phyloP scores from a whole-genome alignment of 768 basidiomycete genomes.

The Aureoboletus auriporus region DNA sequence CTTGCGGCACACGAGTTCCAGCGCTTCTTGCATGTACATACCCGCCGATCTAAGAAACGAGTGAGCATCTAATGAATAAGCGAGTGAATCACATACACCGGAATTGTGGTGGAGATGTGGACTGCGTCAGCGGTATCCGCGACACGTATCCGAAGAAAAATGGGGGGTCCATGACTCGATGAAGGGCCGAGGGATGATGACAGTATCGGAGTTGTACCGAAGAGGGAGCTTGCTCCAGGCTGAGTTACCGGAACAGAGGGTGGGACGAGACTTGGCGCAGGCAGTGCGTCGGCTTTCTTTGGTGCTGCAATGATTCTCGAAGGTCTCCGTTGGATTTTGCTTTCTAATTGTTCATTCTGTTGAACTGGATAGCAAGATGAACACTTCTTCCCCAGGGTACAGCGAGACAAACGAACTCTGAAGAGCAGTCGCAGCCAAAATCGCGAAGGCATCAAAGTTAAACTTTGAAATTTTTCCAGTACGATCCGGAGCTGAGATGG shows the following conservation, averaged over 20 bases:
- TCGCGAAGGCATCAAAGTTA: conserved; percentile 84
- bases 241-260: conserved; percentile 28
- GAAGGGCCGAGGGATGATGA: conserved; percentile 69
- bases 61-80: not conserved
- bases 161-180: conserved; percentile 71
- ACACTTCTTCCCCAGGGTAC: not conserved
- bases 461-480: conserved; percentile 84
- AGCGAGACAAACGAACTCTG: conserved; percentile 51
- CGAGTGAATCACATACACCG: conserved; percentile 59
- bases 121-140: conserved; percentile 78
- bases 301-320: conserved; percentile 59
- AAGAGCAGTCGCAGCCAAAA: conserved; percentile 67
- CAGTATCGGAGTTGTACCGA: conserved; percentile 49
- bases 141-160: conserved; percentile 79
- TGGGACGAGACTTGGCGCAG: conserved; percentile 34
- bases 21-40: conserved; percentile 96
- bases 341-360: conserved; percentile 79
- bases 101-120: conserved; percentile 86
- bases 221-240: conserved; percentile 43
- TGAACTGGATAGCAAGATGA: conserved; percentile 37
- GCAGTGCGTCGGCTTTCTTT: conserved; percentile 52
- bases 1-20: conserved; percentile 77
- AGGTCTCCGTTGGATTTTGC: conserved; percentile 77
- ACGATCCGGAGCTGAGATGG: conserved; percentile 79
- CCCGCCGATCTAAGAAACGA: conserved; percentile 59